Base-by-base conservation (phyloP, 2,329 filamentous ascomycete species). In the Clarireedia monteithiana region DNA sequence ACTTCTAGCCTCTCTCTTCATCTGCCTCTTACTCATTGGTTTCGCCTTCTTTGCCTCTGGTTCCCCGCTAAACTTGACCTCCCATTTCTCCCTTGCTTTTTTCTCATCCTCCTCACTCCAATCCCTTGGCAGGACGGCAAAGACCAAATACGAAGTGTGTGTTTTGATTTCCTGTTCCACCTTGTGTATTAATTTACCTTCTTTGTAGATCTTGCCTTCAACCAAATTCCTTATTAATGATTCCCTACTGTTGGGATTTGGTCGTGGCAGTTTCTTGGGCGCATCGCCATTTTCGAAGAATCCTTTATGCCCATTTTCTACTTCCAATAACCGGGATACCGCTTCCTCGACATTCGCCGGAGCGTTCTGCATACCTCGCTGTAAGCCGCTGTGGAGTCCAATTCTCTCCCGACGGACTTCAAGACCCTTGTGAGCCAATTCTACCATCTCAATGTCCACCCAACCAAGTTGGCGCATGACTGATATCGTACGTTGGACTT, bases 81-180 rank as follows among this genome's bases (percentile, higher is more conserved):
- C 51, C 81, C 84, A 90, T 60, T 78, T 81, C 52, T 79, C 75
- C 61, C 79, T 73, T 50, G 85, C 84, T 30, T 78, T 78, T 34
- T 79, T 79, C 72, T 99, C 94, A 62, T 96, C 89, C 58, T 87
- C 88, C 38, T 83, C 85, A 0, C 77, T 85, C 94, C 94, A 99
- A 60, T 88, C 85, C 45, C 84, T 79, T n/a, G 94, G 92, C 58
- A 99, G 73, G 3, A 94, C 76, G 0, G 94, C 94, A 74, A 99
- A 99, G 4, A 95, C 88, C 4, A 99, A 79, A 70, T 99, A 99
- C n/a, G 88, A 94, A 0, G 94, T 99, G 72, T 99, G 94, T 6
- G 89, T 94, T 78, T 96, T 96, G 58, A 97, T 75, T 67, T 99
- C 94, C 0, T 84, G 75, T 73, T 99, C 94, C 0, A 88, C 84